Base-by-base conservation (phyloP, 352 stramenopile genomes). In the Globisporangium cylindrosporum region DNA sequence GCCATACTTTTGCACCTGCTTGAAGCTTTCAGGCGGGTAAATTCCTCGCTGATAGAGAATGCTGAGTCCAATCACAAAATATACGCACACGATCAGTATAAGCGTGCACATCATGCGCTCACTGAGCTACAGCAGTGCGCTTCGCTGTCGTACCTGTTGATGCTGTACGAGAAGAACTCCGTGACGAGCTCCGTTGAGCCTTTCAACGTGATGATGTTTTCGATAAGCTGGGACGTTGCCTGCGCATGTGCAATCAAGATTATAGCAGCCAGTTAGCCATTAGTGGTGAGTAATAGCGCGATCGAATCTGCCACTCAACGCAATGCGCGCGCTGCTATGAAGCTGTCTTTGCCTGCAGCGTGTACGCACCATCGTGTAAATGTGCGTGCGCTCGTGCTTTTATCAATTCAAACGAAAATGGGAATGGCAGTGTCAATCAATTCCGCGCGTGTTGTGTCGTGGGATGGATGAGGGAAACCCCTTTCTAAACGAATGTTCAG, bases 131-230 rank as follows among this genome's bases (percentile, higher is more conserved):
- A 67, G 61, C 56, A 41, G 15, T 18, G 46, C 4, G 25, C 18
- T 41, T 3, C n/a, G 10, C 14, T 41, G 8, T 27, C 61, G 41
- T 75, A 96, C 90, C 84, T 97, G 88, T 99, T 99, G 80, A 99
- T 99, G 64, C 93, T 95, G 72, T 98, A 99, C 64, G 97, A 98
- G 87, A 99, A 99, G 77, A 99, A 99, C 81, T 99, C 97, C 0
- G 96, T 98, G 56, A 99, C 97, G 54, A 99, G 98, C 72, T 99
- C 96, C 2, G 98, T 97, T 25, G 95, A 99, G 51, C 98, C 98
- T 74, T 98, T 98, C 20, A 99, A 81, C n/a, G 97, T 99, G 73
- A 99, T 99, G 34, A 99, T 88, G 61, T 93, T 99, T 77, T 97
- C 82, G 18, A 79, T 83, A 43, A 89, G 69, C 68, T 93, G 84